Conservation (phyloP, 176 grass and related monocot species). For the Oryza brachyantha region DNA sequence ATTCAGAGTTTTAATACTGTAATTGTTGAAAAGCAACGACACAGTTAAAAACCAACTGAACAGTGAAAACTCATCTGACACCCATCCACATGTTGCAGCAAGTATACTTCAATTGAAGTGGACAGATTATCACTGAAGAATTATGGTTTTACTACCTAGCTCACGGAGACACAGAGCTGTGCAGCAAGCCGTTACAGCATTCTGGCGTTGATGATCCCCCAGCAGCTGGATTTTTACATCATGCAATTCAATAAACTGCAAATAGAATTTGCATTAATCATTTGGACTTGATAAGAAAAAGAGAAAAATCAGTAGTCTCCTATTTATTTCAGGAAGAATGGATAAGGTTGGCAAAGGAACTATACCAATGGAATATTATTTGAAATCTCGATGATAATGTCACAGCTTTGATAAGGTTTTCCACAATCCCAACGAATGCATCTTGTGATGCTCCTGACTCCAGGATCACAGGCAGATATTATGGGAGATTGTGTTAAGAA, state of each 20-base stretch:
- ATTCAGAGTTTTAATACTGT: neutral
- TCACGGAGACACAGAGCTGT: constrained; percentile 62
- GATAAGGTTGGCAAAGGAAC: neutral
- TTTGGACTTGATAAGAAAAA: constrained; percentile 5
- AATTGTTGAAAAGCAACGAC: neutral
- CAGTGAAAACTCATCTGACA: neutral
- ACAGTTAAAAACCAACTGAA: neutral
- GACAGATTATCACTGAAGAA: neutral
- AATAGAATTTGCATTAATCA: neutral
- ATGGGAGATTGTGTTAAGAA: constrained; percentile 56
- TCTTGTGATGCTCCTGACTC: constrained; percentile 48
- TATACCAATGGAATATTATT: constrained; percentile 57
- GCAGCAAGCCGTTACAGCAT: constrained; percentile 68
- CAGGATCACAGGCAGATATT: constrained; percentile 64
- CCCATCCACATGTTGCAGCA: neutral
- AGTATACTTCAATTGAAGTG: neutral
- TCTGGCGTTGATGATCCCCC: constrained; percentile 69
- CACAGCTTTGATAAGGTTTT: constrained; percentile 64
- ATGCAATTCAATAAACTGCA: constrained; percentile 54
- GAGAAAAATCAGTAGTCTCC: neutral
- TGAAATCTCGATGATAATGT: constrained; percentile 48
- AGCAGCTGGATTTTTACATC: constrained; percentile 74
- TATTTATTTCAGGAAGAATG: constrained; percentile 13
- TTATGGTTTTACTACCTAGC: constrained; percentile 46
- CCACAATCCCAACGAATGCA: constrained; percentile 50